phyloP scores from a whole-genome alignment of 768 basidiomycete genomes.

The Kwoniella heveanensis region DNA sequence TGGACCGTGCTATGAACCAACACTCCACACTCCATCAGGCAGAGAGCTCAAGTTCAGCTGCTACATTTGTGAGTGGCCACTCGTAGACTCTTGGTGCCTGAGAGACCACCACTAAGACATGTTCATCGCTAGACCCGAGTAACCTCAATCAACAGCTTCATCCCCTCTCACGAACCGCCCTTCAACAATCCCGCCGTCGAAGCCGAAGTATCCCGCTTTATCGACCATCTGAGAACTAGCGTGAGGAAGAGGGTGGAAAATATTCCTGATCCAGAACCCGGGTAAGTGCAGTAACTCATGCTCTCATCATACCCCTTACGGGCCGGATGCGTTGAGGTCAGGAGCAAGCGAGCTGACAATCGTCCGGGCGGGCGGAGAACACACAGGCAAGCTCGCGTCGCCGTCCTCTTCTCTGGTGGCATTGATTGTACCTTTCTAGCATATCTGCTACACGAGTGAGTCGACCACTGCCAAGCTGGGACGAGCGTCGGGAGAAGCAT shows the following conservation, averaged over 20 bases:
- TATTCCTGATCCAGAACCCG: conserved; percentile 61
- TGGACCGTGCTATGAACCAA: background rate
- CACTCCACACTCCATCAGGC: conserved; percentile 2
- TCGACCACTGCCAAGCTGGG: conserved; percentile 2
- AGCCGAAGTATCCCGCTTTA: conserved; percentile 34
- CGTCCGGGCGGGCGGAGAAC: no score
- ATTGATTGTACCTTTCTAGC: conserved; percentile 88
- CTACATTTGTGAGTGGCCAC: conserved; percentile 8
- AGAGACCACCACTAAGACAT: background rate
- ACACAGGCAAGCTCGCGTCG: conserved; percentile 62
- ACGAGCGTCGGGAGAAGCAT: no score
- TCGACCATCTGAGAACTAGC: conserved; percentile 62
- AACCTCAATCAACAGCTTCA: conserved; percentile 28
- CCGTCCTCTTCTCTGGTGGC: conserved; percentile 91
- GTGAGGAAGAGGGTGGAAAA: conserved; percentile 69
- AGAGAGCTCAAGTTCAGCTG: background rate
- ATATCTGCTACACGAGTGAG: conserved; percentile 74
- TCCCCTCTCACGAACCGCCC: conserved; percentile 10
- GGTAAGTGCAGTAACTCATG: conserved; percentile 45
- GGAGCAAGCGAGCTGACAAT: no score
- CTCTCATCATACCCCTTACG: no score
- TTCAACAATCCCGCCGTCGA: conserved; percentile 60
- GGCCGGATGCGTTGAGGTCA: no score
- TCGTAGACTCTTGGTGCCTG: background rate
- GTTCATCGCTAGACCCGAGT: conserved; percentile 15